Evolutionary conservation across 768 basidiomycete genomes (phyloP).

Genomic region (Russula ochroleuca): DNA sequence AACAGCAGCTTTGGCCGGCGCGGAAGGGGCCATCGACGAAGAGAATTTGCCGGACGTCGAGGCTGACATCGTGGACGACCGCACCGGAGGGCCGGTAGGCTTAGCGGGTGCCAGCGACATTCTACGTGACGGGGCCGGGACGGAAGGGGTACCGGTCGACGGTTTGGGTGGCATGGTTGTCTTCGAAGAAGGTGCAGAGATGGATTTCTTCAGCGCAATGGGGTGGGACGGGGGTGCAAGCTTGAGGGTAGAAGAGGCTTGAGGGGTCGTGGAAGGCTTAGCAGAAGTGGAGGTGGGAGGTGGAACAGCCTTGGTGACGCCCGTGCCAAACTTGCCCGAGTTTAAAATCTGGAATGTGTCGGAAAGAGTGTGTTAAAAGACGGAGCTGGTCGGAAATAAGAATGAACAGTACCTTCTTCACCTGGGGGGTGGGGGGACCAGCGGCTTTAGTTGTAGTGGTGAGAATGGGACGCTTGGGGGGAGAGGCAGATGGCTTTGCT

Average conservation of each 20-base stretch:
- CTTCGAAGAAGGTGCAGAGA: slow-evolving; percentile 26
- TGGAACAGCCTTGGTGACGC: slow-evolving; percentile 40
- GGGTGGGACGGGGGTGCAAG: slow-evolving; percentile 27
- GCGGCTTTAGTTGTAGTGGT: slow-evolving; percentile 42
- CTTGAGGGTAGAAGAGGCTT: slow-evolving; percentile 37
- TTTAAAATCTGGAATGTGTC: slow-evolving; percentile 27
- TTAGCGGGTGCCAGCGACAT: slow-evolving; percentile 41
- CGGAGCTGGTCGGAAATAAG: slow-evolving; percentile 18
- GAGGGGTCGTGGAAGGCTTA: slow-evolving; percentile 20
- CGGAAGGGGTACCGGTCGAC: slow-evolving; percentile 14
- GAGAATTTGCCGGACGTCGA: slow-evolving; percentile 26
- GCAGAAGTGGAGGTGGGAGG: slow-evolving; percentile 34
- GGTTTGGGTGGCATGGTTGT: slow-evolving; percentile 27
- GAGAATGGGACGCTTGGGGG: slow-evolving; percentile 34
- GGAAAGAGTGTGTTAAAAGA: slow-evolving; percentile 28
- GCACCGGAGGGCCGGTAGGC: slow-evolving; percentile 9
- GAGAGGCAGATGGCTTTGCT: slow-evolving; percentile 27
- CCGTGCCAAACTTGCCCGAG: slow-evolving; percentile 30
- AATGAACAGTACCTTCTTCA: slow-evolving; percentile 56
- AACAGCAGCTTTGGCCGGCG: slow-evolving; percentile 38
- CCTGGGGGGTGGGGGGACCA: slow-evolving; percentile 48
- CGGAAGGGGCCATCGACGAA: slow-evolving; percentile 33
- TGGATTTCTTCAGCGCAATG: slow-evolving; percentile 32
- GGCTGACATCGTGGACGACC: slow-evolving; percentile 22
- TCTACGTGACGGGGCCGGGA: slow-evolving; percentile 19